These are phyloP conservation scores for Rhododendron simsii DNA, from an alignment of 148 eudicot species.

Conservation along the genomic window DNA sequence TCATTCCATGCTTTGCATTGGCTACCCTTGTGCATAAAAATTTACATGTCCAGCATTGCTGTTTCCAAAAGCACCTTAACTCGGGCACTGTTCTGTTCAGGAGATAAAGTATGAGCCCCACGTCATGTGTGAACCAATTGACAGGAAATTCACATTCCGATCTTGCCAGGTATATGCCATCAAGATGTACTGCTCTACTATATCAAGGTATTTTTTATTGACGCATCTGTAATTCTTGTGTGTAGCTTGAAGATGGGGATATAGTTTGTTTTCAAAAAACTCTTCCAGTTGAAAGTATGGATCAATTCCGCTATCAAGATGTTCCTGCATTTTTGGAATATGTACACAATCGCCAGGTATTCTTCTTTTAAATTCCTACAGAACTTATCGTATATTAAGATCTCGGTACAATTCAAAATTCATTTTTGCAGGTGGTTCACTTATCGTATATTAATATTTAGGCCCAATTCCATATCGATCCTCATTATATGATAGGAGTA, in stretches of 20 bases:
- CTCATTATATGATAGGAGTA: not conserved
- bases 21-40: not conserved
- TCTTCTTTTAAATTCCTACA: not conserved
- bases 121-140: conserved; percentile 45
- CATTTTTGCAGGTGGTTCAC: not conserved
- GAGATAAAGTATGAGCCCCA: conserved; percentile 47
- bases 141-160: conserved; percentile 34
- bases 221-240: not conserved
- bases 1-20: not conserved
- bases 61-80: not conserved
- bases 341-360: conserved; percentile 39
- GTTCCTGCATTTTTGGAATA: conserved; percentile 43
- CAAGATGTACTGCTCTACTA: not conserved
- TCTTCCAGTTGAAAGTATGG: conserved; percentile 20
- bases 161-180: conserved; percentile 32
- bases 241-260: conserved; percentile 46
- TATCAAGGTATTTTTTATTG: not conserved
- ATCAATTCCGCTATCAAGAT: conserved; percentile 30
- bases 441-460: not conserved
- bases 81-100: conserved; percentile 16
- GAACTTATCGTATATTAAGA: not conserved
- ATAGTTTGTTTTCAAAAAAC: conserved; percentile 39
- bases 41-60: not conserved
- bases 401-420: not conserved
- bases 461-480: too few species aligned